Base-by-base conservation (phyloP, 2,329 filamentous ascomycete genomes). In the Xylaria sp. region DNA sequence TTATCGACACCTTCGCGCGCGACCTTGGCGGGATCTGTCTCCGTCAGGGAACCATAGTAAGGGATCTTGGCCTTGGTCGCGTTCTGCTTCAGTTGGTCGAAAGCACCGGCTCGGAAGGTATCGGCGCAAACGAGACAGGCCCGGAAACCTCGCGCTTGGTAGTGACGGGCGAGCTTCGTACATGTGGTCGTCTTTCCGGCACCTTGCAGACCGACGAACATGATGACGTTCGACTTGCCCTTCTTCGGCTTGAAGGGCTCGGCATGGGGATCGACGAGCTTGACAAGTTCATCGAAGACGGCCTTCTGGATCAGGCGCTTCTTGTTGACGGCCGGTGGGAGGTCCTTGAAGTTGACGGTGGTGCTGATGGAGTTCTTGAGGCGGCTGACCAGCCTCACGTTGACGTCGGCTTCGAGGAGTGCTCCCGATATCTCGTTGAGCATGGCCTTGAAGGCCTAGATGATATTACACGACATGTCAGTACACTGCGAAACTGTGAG, bases 41-140 rank as follows among this genome's bases (percentile, higher is more conserved):
- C 94, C 2, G 95, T 99, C 73, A 99, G 86, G 66, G 93, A 97
- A 76, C 96, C 96, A 80, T 97, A 99, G 87, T 99, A 99, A 10
- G 96, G 96, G 62, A 99, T 98, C 84, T 98, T 98, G 60, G 96
- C 96, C 82, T 98, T 99, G 41, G 94, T 98, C 1, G 96, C 96
- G 80, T 99, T 99, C 83, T 99, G 96, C 84, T 98, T 98, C 80
- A 99, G 82, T 84, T 99, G 96, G 79, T 99, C 96, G 76, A 99
- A 99, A 51, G 96, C 96, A 85, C 96, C 96, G 41, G 96, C 96
- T 84, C 96, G 93, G 86, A 99, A 99, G 32, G 96, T 99, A 82
- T 99, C 96, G 59, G 96, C 96, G 83, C 96, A 99, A 41, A 99
- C 96, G 65, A 99, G 85, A 74, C 95, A 97, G 8, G 94, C 89